These are phyloP conservation scores for Phlyctochytrium arcticum DNA, from an alignment of 192 early-diverging fungal species.

Conservation along the genomic window DNA sequence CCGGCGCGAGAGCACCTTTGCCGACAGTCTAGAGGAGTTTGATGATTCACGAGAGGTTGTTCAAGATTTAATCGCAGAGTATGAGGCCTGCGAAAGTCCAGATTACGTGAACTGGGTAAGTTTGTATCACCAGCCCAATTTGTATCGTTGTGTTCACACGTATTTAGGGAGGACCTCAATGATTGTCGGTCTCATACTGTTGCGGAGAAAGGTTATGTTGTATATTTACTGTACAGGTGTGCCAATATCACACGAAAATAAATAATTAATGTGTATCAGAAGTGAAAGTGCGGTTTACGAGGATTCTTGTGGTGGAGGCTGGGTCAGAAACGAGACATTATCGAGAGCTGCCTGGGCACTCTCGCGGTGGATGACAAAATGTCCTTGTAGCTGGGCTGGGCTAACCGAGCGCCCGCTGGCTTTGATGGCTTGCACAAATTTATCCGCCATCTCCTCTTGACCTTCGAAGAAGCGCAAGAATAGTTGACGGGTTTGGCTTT, in stretches of 20 bases:
- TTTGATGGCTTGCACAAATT: constrained; percentile 55
- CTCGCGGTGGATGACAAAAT: constrained; percentile 88
- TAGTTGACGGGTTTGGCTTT: constrained; percentile 55
- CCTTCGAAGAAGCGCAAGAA: constrained; percentile 66
- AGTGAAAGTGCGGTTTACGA: too few relatives aligned
- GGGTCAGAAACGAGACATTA: constrained; percentile 15
- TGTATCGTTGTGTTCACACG: too few relatives aligned
- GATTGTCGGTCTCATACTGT: too few relatives aligned
- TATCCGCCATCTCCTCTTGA: constrained; percentile 53
- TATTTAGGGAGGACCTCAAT: too few relatives aligned
- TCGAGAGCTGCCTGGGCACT: constrained; percentile 66
- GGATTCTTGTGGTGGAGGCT: too few relatives aligned
- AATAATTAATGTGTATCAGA: too few relatives aligned
- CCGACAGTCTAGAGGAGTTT: constrained; percentile 85
- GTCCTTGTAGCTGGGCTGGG: constrained; percentile 89
- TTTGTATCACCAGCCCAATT: too few relatives aligned
- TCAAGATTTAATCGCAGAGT: constrained; percentile 88
- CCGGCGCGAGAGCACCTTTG: constrained; percentile 68
- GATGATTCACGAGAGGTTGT: constrained; percentile 81
- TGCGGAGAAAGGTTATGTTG: too few relatives aligned
- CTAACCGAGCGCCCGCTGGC: constrained; percentile 42
- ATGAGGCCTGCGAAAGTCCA: constrained; percentile 88
- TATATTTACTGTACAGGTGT: too few relatives aligned
- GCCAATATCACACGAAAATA: too few relatives aligned
- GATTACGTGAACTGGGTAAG: constrained; percentile 66